Percentiles rank a stretch among this genome's conserved stretches.
Conservation (phyloP, 805 yeast species). For the Metschnikowia reukaufii region DNA sequence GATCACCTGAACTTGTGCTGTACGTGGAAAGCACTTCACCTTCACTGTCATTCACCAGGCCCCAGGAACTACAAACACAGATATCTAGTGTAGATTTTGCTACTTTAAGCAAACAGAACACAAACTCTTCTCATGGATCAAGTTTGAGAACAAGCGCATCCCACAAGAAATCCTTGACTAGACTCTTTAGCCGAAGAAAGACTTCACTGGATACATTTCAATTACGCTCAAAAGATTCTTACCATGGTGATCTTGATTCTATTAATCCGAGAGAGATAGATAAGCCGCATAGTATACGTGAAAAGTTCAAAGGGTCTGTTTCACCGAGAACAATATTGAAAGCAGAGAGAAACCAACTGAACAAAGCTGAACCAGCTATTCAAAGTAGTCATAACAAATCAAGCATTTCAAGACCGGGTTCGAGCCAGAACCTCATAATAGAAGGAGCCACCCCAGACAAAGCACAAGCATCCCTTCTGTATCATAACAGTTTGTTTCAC, state of each 20-base stretch:
- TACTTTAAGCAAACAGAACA: conserved; percentile 14
- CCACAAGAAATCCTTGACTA: conserved; percentile 3
- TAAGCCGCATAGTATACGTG: not conserved
- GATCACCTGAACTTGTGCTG: not conserved
- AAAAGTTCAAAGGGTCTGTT: conserved; percentile 7
- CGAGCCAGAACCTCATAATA: not conserved
- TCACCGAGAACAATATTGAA: conserved; percentile 9
- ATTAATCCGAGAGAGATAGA: not conserved
- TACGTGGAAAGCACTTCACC: not conserved
- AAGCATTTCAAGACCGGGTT: not conserved
- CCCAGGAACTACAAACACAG: conserved; percentile 4
- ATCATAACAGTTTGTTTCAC: conserved; percentile 1
- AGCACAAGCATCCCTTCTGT: not conserved
- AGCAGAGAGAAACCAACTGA: not conserved
- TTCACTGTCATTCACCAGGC: not conserved
- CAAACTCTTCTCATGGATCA: conserved; percentile 13
- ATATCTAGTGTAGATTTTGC: conserved; percentile 19
- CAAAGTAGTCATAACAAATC: not conserved
- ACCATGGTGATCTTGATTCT: not conserved
- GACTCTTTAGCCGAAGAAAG: conserved; percentile 12
- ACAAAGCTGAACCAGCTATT: not conserved
- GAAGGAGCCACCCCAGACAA: not conserved
- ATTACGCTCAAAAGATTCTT: not conserved
- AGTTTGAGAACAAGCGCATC: conserved; percentile 10
- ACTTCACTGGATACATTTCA: conserved; percentile 1